These are phyloP conservation scores for Neocallimastix lanati DNA, from an alignment of 192 early-diverging fungal genomes.

Conservation along the genomic window DNA sequence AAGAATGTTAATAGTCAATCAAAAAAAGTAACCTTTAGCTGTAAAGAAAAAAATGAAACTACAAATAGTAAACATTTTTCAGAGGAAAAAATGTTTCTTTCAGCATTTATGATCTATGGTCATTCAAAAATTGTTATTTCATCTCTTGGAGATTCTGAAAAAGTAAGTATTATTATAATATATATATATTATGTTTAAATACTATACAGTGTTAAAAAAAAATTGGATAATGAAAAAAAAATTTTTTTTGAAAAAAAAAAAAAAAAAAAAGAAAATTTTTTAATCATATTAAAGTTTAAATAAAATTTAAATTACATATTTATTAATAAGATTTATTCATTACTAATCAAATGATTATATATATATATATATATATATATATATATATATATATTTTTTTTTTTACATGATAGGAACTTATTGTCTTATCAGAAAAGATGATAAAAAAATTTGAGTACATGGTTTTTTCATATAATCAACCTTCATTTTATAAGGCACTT, in stretches of 20 bases:
- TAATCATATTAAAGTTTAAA: too few species aligned
- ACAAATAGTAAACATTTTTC: background rate
- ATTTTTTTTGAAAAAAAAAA: too few species aligned
- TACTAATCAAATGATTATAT: too few species aligned
- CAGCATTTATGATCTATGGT: background rate
- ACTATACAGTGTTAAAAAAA: too few species aligned
- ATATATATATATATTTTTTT: too few species aligned
- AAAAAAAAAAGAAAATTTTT: too few species aligned
- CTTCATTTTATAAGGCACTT: background rate
- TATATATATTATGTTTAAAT: too few species aligned
- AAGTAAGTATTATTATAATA: background rate
- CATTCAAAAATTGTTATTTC: background rate
- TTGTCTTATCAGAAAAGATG: background rate
- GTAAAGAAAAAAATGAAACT: background rate
- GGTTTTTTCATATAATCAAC: background rate
- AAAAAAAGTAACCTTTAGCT: background rate
- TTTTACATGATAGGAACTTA: background rate
- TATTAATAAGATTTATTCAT: too few species aligned
- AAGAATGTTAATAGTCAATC: too few species aligned
- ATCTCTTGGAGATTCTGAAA: background rate
- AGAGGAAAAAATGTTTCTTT: background rate
- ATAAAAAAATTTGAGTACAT: background rate
- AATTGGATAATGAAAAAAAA: too few species aligned
- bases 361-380: too few species aligned
- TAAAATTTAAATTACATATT: too few species aligned